phyloP scores from a whole-genome alignment of 1,284 basidiomycete genomes.

The Sphaerobolus stellatus region DNA sequence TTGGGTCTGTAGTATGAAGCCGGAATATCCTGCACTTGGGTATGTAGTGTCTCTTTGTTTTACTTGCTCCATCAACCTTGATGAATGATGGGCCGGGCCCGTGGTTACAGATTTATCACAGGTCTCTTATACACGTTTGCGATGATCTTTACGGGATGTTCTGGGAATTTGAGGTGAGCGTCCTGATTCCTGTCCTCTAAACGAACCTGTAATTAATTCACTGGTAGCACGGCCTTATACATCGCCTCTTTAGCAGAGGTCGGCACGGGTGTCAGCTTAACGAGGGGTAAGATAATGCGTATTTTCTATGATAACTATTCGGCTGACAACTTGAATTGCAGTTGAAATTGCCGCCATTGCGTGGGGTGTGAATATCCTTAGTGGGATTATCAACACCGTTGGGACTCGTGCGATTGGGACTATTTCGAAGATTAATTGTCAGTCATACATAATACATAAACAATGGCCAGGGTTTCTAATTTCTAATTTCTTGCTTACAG shows the following conservation, averaged over 20 bases:
- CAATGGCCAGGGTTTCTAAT: not conserved
- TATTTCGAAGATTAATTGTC: constrained; percentile 38
- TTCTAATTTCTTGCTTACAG: constrained; percentile 11
- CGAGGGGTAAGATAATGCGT: constrained; percentile 28
- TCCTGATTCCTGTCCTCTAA: not conserved
- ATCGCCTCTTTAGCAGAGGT: constrained; percentile 56
- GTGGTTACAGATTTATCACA: constrained; percentile 43
- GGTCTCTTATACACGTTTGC: constrained; percentile 64
- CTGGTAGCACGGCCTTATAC: constrained; percentile 49
- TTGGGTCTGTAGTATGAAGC: constrained; percentile 66
- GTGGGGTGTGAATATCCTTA: constrained; percentile 57
- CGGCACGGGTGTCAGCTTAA: constrained; percentile 44
- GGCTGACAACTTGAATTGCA: not conserved
- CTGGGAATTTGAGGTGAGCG: constrained; percentile 53
- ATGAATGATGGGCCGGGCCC: too few species aligned
- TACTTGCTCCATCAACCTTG: constrained; percentile 1
- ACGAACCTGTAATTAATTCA: not conserved
- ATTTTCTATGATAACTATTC: too few species aligned
- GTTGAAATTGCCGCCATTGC: constrained; percentile 55
- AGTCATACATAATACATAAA: not conserved
- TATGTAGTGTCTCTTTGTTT: constrained; percentile 37
- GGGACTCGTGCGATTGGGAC: constrained; percentile 57
- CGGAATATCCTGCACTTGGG: constrained; percentile 51
- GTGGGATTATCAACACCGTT: constrained; percentile 52
- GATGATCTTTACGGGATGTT: constrained; percentile 61